Evolutionary conservation across 768 basidiomycete species (phyloP).

Genomic region (Tephrocybe rancida): DNA sequence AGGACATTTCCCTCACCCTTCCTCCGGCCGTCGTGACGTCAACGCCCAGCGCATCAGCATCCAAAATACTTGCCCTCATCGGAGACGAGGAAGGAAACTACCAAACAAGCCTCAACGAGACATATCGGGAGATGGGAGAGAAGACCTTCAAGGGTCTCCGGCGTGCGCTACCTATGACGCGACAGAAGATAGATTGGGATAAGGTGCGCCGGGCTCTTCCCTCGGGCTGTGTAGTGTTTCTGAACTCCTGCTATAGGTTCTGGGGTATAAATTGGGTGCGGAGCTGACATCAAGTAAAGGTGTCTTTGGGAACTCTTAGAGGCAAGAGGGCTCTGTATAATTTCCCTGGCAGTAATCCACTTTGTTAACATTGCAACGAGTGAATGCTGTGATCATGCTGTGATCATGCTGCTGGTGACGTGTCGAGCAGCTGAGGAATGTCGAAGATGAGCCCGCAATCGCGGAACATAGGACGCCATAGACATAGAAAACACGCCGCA

Average conservation of each 20-base stretch:
- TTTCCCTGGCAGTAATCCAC: too few relatives aligned
- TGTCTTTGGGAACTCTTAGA: conserved; percentile 40
- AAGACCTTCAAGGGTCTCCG: conserved; percentile 92
- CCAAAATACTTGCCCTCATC: conserved; percentile 79
- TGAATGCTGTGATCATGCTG: too few relatives aligned
- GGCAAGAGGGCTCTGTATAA: not conserved
- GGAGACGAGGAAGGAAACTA: conserved; percentile 80
- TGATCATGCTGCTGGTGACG: too few relatives aligned
- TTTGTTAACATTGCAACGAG: too few relatives aligned
- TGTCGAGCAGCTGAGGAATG: too few relatives aligned
- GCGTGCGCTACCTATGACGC: conserved; percentile 87
- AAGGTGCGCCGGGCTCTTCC: conserved; percentile 51
- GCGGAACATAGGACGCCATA: too few relatives aligned
- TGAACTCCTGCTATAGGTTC: conserved; percentile 33
- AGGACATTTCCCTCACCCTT: conserved; percentile 64
- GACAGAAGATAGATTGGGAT: conserved; percentile 97
- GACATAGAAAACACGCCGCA: too few relatives aligned
- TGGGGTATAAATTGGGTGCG: conserved; percentile 74
- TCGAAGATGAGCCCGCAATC: too few relatives aligned
- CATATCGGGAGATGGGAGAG: conserved; percentile 89
- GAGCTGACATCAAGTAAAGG: conserved; percentile 72
- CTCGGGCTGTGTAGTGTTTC: not conserved
- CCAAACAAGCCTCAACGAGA: conserved; percentile 76
- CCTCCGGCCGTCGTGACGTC: conserved; percentile 59
- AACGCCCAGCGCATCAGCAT: conserved; percentile 52